Percentiles rank a stretch among this genome's conserved stretches.
phyloP scores from a whole-genome alignment of 345 rosid species.

The Gossypium stocksii region DNA sequence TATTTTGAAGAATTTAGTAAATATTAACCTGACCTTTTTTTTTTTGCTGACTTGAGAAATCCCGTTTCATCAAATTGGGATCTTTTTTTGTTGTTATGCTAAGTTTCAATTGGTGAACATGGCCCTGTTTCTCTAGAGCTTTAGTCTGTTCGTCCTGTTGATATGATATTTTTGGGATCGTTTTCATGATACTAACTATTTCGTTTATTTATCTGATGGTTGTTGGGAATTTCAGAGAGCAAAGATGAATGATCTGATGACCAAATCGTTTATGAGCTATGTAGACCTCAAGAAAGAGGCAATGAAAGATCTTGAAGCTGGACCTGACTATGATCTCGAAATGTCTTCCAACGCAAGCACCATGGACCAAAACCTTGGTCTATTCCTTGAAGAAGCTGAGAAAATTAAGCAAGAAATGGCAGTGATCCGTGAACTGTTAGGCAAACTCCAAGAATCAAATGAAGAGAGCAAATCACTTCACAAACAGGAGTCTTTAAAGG shows the following conservation, averaged over 20 bases:
- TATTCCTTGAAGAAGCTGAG: conserved; percentile 91
- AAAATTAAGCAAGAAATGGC: conserved; percentile 77
- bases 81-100: no score
- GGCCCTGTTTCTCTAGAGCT: no score
- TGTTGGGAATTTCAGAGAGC: not conserved
- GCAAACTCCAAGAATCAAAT: conserved; percentile 55
- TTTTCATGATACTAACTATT: not conserved
- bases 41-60: not conserved
- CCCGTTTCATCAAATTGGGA: not conserved
- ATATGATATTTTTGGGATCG: not conserved
- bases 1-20: not conserved
- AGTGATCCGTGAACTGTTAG: conserved; percentile 55
- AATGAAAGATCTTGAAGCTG: conserved; percentile 86
- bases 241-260: conserved; percentile 93
- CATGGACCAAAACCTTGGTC: conserved; percentile 63
- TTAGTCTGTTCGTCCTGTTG: not conserved
- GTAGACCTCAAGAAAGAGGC: conserved; percentile 93
- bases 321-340: conserved; percentile 58
- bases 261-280: conserved; percentile 87
- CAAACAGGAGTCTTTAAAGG: conserved; percentile 65
- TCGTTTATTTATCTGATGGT: not conserved
- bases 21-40: not conserved
- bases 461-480: conserved; percentile 83
- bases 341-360: conserved; percentile 43
- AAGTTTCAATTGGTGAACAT: no score